These are phyloP conservation scores for Eimeria maxima DNA, from an alignment of 169 alveolate species.

Conservation along the genomic window DNA sequence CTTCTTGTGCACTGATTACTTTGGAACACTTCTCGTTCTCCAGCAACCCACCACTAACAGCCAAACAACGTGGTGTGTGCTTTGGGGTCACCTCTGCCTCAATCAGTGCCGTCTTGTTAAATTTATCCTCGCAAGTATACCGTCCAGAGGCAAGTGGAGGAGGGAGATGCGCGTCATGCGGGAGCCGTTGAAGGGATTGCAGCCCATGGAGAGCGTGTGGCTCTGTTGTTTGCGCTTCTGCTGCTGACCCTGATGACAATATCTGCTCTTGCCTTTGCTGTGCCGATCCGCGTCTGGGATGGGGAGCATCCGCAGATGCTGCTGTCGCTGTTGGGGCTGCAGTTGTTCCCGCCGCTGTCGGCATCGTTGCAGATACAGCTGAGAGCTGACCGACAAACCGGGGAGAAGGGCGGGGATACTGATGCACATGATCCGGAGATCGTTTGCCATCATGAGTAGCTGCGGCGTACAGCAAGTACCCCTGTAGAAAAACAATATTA, in stretches of 20 bases:
- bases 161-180: conserved; percentile 47
- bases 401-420: conserved; percentile 52
- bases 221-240: not conserved
- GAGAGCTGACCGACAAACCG: conserved; percentile 54
- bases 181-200: conserved; percentile 21
- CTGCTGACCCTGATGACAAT: not conserved
- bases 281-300: not conserved
- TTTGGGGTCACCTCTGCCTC: not conserved
- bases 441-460: not conserved
- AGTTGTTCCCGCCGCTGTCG: not conserved
- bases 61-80: not conserved
- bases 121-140: not conserved
- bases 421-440: not conserved
- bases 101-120: not conserved
- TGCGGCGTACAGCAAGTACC: conserved; percentile 29
- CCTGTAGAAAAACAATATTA: not conserved
- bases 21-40: not conserved
- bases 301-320: not conserved
- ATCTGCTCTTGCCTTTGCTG: not conserved
- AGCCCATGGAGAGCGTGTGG: not conserved
- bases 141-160: conserved; percentile 46
- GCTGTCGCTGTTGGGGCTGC: not conserved
- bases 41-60: not conserved
- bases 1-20: not conserved
- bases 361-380: conserved; percentile 68